phyloP scores from a whole-genome alignment of 768 basidiomycete species.

The Tricholoma bakamatsutake region DNA sequence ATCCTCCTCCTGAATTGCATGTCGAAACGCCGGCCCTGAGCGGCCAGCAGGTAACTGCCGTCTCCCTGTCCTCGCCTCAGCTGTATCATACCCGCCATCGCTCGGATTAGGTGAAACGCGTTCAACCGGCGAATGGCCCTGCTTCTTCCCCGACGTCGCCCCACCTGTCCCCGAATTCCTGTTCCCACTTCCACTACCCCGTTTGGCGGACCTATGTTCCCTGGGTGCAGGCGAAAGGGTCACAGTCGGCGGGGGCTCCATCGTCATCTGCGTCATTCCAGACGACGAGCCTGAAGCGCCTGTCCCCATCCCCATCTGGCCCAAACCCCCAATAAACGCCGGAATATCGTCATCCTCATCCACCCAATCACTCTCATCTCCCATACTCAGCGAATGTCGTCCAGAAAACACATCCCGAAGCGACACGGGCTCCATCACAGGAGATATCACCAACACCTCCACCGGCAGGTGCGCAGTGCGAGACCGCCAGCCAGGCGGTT shows the following conservation, averaged over 20 bases:
- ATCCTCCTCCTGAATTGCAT: conserved; percentile 80
- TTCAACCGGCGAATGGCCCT: conserved; percentile 55
- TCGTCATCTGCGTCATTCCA: conserved; percentile 17
- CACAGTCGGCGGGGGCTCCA: conserved; percentile 30
- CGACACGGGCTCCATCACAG: conserved; percentile 39
- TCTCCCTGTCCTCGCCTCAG: conserved; percentile 48
- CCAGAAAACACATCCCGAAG: conserved; percentile 83
- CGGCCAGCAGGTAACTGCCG: conserved; percentile 66
- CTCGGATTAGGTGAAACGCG: conserved; percentile 53
- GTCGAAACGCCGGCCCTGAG: conserved; percentile 63
- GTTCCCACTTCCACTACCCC: conserved; percentile 24
- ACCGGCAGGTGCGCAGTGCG: conserved; percentile 63
- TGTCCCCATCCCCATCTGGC: conserved; percentile 46
- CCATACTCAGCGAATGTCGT: conserved; percentile 47
- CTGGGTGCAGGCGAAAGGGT: conserved; percentile 50
- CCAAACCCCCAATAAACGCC: conserved; percentile 72
- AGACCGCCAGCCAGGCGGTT: conserved; percentile 81
- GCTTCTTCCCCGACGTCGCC: conserved; percentile 27
- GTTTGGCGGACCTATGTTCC: conserved; percentile 35
- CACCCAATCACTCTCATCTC: conserved; percentile 85
- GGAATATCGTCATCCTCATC: conserved; percentile 79
- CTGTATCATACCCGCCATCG: conserved; percentile 41
- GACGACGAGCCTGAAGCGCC: conserved; percentile 9
- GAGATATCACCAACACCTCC: conserved; percentile 71
- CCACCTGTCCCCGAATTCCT: conserved; percentile 19